Evolutionary conservation across 106 monocot genomes (phyloP).

Genomic region (Allium cepa): DNA sequence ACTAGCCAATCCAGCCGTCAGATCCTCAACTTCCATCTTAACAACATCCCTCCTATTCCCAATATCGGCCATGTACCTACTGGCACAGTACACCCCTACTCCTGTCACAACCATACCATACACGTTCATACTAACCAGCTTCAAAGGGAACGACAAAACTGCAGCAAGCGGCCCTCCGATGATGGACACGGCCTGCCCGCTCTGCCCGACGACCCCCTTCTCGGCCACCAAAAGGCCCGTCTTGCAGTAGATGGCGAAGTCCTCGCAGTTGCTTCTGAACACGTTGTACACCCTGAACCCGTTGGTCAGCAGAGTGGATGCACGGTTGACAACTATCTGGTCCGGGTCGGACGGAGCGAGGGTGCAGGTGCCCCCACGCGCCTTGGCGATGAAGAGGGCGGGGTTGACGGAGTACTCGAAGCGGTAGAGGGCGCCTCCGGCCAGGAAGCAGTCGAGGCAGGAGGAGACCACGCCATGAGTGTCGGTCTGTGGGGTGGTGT

Average conservation of each 20-base stretch:
- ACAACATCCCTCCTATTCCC: constrained; percentile 51
- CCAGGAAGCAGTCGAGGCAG: constrained; percentile 69
- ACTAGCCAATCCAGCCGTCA: constrained; percentile 33
- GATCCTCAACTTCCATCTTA: constrained; percentile 55
- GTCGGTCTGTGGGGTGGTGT: not conserved
- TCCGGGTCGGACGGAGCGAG: constrained; percentile 41
- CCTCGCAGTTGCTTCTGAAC: constrained; percentile 85
- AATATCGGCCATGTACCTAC: constrained; percentile 64
- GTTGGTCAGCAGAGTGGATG: constrained; percentile 35
- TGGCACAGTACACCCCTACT: constrained; percentile 66
- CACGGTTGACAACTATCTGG: constrained; percentile 44
- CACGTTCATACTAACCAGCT: constrained; percentile 48
- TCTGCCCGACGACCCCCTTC: constrained; percentile 62
- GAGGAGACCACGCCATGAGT: constrained; percentile 55
- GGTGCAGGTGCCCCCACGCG: constrained; percentile 71
- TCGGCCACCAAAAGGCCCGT: constrained; percentile 58
- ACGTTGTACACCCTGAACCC: constrained; percentile 80
- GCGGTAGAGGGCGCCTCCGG: constrained; percentile 55
- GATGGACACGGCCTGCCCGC: constrained; percentile 78
- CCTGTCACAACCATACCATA: constrained; percentile 70
- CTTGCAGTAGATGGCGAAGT: constrained; percentile 88
- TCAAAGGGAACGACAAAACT: constrained; percentile 50
- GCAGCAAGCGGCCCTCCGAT: constrained; percentile 65
- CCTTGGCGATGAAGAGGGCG: constrained; percentile 75
- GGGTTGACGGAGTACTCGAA: constrained; percentile 61